Evolutionary conservation across 2,329 filamentous ascomycete species (phyloP).

Genomic region (Arthroderma sp.): DNA sequence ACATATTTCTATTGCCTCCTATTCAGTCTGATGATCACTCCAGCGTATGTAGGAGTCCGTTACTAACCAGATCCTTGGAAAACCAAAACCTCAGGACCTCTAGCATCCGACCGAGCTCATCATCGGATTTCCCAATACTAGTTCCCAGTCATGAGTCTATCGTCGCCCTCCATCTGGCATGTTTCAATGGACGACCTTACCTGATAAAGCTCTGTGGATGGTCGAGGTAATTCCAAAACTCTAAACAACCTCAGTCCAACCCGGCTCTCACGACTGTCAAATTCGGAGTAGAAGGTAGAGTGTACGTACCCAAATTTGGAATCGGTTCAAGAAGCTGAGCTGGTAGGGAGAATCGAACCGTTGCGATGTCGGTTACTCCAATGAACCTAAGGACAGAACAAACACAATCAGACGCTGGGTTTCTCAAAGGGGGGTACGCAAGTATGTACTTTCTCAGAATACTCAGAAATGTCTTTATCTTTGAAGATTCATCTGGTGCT

Average conservation of each 20-base stretch:
- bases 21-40: slow-evolving; percentile 8
- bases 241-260: slow-evolving; percentile 28
- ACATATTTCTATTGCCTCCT: slow-evolving; percentile 62
- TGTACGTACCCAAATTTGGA: slow-evolving; percentile 60
- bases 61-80: slow-evolving; percentile 70
- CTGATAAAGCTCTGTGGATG: slow-evolving; percentile 77
- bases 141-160: slow-evolving; percentile 1
- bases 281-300: neutral
- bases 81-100: slow-evolving; percentile 96
- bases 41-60: slow-evolving; percentile 9
- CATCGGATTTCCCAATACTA: slow-evolving; percentile 75
- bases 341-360: slow-evolving; percentile 89
- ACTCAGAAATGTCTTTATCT: slow-evolving; percentile 74
- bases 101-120: slow-evolving; percentile 84
- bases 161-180: neutral
- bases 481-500: slow-evolving; percentile 64
- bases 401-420: slow-evolving; percentile 6
- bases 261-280: neutral
- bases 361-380: slow-evolving; percentile 86
- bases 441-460: slow-evolving; percentile 70
- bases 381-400: slow-evolving; percentile 55
- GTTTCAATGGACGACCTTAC: slow-evolving; percentile 24
- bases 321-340: slow-evolving; percentile 92
- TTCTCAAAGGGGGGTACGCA: neutral
- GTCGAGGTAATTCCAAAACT: slow-evolving; percentile 99